These are phyloP conservation scores for Magnusiomyces clavatus DNA, from an alignment of 1,139 yeast genomes.

Conservation along the genomic window DNA sequence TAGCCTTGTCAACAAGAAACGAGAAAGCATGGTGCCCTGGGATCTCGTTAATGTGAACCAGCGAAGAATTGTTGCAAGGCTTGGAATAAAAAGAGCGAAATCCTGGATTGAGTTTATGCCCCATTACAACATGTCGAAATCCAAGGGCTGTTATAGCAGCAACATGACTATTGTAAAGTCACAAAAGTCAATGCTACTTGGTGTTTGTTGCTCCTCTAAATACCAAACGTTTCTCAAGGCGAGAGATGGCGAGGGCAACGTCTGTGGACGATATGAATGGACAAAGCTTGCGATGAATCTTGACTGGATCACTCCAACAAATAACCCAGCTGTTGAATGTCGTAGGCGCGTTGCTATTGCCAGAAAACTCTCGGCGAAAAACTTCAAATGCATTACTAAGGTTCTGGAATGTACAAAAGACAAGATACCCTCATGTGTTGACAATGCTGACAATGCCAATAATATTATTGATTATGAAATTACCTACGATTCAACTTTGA, in stretches of 20 bases:
- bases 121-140: conserved; percentile 7
- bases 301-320: conserved; percentile 11
- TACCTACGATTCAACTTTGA: conserved; percentile 13
- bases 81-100: conserved; percentile 6
- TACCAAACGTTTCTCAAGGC: too few relatives aligned
- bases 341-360: conserved; percentile 12
- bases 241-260: too few relatives aligned
- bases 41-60: conserved; percentile 7
- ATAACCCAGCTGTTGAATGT: conserved; percentile 6
- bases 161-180: too few relatives aligned
- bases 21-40: conserved; percentile 8
- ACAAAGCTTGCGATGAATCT: conserved; percentile 7
- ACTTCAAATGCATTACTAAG: too few relatives aligned
- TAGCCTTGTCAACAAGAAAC: neutral
- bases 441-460: neutral
- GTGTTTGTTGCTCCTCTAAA: too few relatives aligned
- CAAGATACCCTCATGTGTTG: neutral
- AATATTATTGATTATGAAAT: conserved; percentile 16
- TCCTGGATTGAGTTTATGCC: conserved; percentile 11
- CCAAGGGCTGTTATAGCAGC: neutral
- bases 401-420: too few relatives aligned
- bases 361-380: conserved; percentile 1
- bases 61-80: conserved; percentile 8
- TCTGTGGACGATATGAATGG: conserved; percentile 4
- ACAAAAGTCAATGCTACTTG: too few relatives aligned